Conservation (phyloP, 164 flowering plant genomes). For the Sedum album region DNA sequence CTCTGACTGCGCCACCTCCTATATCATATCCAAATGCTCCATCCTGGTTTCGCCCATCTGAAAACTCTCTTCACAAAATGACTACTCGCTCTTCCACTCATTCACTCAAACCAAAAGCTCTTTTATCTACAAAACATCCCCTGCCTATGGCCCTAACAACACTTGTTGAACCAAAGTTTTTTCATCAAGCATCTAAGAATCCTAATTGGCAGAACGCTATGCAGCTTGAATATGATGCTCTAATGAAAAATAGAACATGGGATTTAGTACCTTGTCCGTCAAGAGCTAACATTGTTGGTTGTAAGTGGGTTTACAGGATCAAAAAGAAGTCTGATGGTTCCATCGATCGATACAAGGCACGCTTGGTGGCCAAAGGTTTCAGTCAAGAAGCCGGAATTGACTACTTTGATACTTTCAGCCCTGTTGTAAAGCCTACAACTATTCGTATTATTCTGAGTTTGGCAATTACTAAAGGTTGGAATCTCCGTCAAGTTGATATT, state of each 20-base stretch:
- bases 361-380: neutral
- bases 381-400: neutral
- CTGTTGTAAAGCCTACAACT: neutral
- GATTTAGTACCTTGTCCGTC: neutral
- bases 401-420: neutral
- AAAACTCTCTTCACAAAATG: no score
- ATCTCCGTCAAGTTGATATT: neutral
- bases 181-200: neutral
- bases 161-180: neutral
- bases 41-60: no score
- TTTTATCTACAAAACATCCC: no score
- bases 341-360: neutral
- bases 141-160: neutral
- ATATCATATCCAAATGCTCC: no score
- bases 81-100: no score
- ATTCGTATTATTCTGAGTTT: neutral
- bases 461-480: neutral
- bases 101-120: no score
- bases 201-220: neutral
- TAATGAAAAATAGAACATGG: neutral
- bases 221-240: neutral
- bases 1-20: neutral
- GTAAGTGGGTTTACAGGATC: neutral
- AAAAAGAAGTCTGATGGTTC: neutral
- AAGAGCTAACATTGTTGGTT: neutral